Conservation (phyloP, 345 rosid species). For the Citrus australasica region DNA sequence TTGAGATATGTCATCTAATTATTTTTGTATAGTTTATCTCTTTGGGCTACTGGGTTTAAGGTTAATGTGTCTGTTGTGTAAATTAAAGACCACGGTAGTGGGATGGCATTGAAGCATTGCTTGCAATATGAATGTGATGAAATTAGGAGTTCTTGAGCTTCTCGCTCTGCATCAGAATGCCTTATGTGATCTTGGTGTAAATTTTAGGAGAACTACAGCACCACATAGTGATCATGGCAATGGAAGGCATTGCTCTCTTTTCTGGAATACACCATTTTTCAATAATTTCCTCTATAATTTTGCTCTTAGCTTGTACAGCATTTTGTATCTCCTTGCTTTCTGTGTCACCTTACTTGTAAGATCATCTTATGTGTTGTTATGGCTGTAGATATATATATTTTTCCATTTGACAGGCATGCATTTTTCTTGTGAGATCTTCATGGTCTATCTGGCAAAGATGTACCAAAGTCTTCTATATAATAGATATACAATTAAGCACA, state of each 20-base stretch:
- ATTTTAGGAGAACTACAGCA: not conserved
- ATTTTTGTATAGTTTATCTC: too few relatives aligned
- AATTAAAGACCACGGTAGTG: not conserved
- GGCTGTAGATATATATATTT: not conserved
- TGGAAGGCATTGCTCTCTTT: not conserved
- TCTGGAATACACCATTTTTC: not conserved
- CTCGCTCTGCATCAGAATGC: too few relatives aligned
- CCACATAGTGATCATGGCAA: not conserved
- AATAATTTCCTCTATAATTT: not conserved
- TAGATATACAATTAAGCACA: not conserved
- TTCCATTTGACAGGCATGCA: not conserved
- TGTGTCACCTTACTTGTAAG: not conserved
- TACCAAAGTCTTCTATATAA: not conserved
- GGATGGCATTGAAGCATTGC: not conserved
- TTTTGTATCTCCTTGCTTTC: not conserved
- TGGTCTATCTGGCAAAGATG: not conserved
- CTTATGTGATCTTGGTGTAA: not conserved
- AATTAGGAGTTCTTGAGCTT: too few relatives aligned
- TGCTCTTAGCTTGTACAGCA: not conserved
- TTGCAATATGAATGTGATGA: conserved; percentile 4
- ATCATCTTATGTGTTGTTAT: not conserved
- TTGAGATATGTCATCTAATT: not conserved
- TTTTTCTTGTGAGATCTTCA: not conserved
- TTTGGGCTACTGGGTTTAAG: not conserved
- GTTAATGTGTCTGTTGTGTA: not conserved